Conservation (phyloP, 2,329 filamentous ascomycete genomes). For the Colletotrichum limetticola region DNA sequence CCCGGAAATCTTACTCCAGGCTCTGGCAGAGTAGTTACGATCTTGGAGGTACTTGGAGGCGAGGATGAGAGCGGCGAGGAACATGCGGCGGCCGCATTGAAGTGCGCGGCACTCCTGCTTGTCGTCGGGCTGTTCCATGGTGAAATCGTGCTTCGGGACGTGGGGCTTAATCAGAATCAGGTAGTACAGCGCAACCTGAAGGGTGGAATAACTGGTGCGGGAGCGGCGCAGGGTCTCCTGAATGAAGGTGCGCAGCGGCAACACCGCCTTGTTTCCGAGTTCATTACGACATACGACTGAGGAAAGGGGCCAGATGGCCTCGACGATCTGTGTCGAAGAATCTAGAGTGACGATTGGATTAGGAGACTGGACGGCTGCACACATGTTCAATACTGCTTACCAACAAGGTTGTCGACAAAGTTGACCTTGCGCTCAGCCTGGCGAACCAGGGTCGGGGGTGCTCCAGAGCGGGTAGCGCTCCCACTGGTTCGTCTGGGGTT, state of each 20-base stretch:
- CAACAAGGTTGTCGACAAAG: constrained; percentile 97
- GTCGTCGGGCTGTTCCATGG: constrained; percentile 84
- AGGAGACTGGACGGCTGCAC: constrained; percentile 31
- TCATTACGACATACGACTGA: constrained; percentile 82
- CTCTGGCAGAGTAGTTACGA: constrained; percentile 95
- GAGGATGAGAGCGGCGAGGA: constrained; percentile 91
- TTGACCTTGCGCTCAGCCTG: constrained; percentile 93
- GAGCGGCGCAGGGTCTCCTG: constrained; percentile 96
- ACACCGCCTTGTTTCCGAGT: constrained; percentile 77
- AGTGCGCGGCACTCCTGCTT: constrained; percentile 79
- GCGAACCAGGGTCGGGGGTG: constrained; percentile 81
- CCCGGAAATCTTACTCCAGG: constrained; percentile 99
- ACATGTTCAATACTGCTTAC: constrained; percentile 69
- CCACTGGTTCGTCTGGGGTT: constrained; percentile 69
- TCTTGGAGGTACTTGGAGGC: constrained; percentile 99
- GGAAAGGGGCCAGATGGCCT: constrained; percentile 95
- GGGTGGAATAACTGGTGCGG: constrained; percentile 94
- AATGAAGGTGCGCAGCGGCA: constrained; percentile 94
- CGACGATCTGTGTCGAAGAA: constrained; percentile 96
- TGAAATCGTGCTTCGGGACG: constrained; percentile 85
- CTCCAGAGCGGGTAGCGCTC: constrained; percentile 58
- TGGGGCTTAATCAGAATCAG: constrained; percentile 92
- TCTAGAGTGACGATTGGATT: constrained; percentile 67
- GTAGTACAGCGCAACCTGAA: constrained; percentile 97
- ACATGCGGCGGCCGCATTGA: constrained; percentile 97